Percentiles rank a stretch among this genome's conserved stretches.
Evolutionary conservation across 257 asterid genomes (phyloP).

Genomic region (Nicotiana undulata): DNA sequence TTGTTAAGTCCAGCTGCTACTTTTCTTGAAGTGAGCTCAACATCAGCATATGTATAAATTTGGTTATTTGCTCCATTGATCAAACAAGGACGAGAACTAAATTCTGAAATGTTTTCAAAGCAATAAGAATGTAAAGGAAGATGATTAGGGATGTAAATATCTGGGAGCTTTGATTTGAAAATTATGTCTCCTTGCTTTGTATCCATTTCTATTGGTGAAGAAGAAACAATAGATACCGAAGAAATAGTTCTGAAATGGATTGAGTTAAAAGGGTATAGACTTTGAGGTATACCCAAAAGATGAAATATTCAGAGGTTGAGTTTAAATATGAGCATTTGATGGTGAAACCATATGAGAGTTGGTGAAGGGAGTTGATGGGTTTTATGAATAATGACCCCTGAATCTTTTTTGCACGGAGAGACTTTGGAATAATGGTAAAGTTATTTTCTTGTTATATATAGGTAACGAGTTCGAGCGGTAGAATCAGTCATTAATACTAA

Average conservation of each 20-base stretch:
- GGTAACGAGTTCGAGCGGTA: too few relatives aligned
- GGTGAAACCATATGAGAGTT: constrained; percentile 1
- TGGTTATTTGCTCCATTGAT: constrained; percentile 61
- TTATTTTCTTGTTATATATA: too few relatives aligned
- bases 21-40: constrained; percentile 38
- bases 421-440: too few relatives aligned
- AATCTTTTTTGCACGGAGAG: not conserved
- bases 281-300: constrained; percentile 17
- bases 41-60: constrained; percentile 47
- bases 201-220: constrained; percentile 26
- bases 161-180: constrained; percentile 74
- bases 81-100: constrained; percentile 42
- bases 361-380: constrained; percentile 28
- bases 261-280: not conserved
- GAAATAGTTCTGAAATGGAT: not conserved
- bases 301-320: constrained; percentile 11
- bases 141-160: constrained; percentile 64
- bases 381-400: not conserved
- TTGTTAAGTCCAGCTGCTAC: constrained; percentile 56
- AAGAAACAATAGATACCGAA: not conserved
- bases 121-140: constrained; percentile 73
- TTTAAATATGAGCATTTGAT: constrained; percentile 14
- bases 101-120: constrained; percentile 47
- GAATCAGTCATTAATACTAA: too few relatives aligned
- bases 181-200: constrained; percentile 34